Evolutionary conservation across 345 rosid genomes (phyloP).

Genomic region (Linum usitatissimum): DNA sequence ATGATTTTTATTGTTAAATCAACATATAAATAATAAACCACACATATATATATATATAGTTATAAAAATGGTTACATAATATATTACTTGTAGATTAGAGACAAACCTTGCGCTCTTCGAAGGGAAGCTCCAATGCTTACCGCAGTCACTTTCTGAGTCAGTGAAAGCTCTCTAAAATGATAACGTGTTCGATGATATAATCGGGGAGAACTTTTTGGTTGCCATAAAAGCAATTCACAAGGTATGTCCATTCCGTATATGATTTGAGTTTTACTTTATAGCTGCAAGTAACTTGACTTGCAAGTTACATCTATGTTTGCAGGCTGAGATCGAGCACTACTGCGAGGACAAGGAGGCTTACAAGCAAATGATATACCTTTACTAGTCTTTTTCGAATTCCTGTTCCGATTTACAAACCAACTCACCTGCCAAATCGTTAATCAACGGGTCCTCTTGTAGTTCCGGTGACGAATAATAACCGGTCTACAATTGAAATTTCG

Average conservation of each 20-base stretch:
- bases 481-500: too few relatives aligned
- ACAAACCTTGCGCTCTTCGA: conserved; percentile 48
- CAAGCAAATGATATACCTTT: conserved; percentile 79
- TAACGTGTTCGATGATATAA: conserved; percentile 36
- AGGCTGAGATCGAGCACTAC: conserved; percentile 63
- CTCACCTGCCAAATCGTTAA: too few relatives aligned
- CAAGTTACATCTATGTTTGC: conserved; percentile 14
- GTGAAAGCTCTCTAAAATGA: conserved; percentile 59
- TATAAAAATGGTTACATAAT: too few relatives aligned
- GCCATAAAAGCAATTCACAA: conserved; percentile 78
- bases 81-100: too few relatives aligned
- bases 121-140: conserved; percentile 51
- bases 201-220: conserved; percentile 64
- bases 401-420: too few relatives aligned
- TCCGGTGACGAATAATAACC: too few relatives aligned
- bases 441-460: too few relatives aligned
- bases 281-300: neutral
- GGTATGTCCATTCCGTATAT: conserved; percentile 27
- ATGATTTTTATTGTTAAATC: too few relatives aligned
- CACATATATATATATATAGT: too few relatives aligned
- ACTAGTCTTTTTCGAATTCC: conserved; percentile 17
- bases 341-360: conserved; percentile 45
- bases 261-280: neutral
- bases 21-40: too few relatives aligned
- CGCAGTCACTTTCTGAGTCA: conserved; percentile 59